Evolutionary conservation across 495 filamentous ascomycete species (phyloP), one percentile per base, ranked within the genome.

Genomic region (Articulospora tetracladia): DNA sequence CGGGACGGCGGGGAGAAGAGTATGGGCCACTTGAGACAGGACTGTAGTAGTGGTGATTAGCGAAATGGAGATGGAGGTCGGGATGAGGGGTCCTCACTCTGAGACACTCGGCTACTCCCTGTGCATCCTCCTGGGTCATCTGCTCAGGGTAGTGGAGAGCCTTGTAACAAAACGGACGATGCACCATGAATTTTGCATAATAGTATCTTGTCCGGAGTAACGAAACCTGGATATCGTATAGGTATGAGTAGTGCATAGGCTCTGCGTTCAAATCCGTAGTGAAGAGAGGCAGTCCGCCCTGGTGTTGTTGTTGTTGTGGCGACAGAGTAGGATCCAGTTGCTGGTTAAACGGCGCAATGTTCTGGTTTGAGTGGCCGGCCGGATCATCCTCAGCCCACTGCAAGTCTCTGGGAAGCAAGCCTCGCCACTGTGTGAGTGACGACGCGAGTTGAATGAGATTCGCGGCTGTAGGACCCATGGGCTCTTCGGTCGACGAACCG

Each of bases 131-230:
- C 20, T 76, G 66, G 8, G 74, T 80, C 70, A 84, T 74, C 51
- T 74, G 66, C 39, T 83, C 74, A 1, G 83, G 79, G 60, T 76
- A 76, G 66, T 85, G 81, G 27, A 86, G 67, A 1, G 80, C 83
- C 63, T 86, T 86, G 75, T 83, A 86, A 36, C 85, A 62, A 59
- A 82, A 86, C 12, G 83, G 82, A 15, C 80, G 76, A 61, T 84
- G 75, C 57, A 84, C 76, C 53, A 85, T 73, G 68, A 80, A 84
- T 48, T 80, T 79, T 13, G 79, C 74, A 68, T 83, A 82, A 69
- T 84, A 85, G 71, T 82, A 86, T 32, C 79, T 73, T 3, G 82
- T 79, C 47, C 83, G 76, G 10, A 86, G 73, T 24, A 80, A 69
- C 4, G 83, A 82, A 17, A 80, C 75, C 41, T 83, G 76, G 46